phyloP scores from a whole-genome alignment of 1,284 basidiomycete species.

The Athelia psychrophila region DNA sequence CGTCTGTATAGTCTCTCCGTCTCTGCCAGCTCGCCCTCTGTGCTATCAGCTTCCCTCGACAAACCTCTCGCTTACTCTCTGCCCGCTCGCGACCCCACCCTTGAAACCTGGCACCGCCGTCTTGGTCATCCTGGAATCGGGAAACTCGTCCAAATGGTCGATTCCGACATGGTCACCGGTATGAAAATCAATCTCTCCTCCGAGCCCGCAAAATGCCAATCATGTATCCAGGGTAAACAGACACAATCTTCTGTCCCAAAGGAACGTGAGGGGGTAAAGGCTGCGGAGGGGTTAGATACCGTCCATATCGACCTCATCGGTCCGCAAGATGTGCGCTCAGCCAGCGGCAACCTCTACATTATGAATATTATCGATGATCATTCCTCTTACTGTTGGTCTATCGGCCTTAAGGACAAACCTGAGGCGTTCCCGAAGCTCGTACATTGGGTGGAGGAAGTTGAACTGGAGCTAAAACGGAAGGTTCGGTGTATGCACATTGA shows the following conservation, averaged over 20 bases:
- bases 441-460: constrained; percentile 19
- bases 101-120: constrained; percentile 28
- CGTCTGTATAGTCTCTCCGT: too few species aligned
- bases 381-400: constrained; percentile 22
- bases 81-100: constrained; percentile 5
- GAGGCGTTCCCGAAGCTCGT: constrained; percentile 16
- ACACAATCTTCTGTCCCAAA: constrained; percentile 4
- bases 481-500: constrained; percentile 16
- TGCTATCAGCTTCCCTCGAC: not conserved
- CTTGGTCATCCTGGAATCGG: constrained; percentile 28
- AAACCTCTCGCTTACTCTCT: not conserved
- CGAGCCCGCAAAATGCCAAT: constrained; percentile 19
- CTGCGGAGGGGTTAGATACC: constrained; percentile 20
- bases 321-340: constrained; percentile 18
- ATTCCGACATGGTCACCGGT: constrained; percentile 22
- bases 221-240: constrained; percentile 15
- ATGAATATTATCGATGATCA: constrained; percentile 35
- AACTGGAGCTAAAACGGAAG: constrained; percentile 15
- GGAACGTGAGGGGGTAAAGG: constrained; percentile 6
- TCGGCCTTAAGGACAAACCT: constrained; percentile 23
- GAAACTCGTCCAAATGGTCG: constrained; percentile 23
- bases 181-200: constrained; percentile 24
- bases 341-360: constrained; percentile 23
- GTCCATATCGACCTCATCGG: constrained; percentile 32
- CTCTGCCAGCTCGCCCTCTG: too few species aligned